Conservation (phyloP, 352 stramenopile genomes). For the Pythium phragmitis region DNA sequence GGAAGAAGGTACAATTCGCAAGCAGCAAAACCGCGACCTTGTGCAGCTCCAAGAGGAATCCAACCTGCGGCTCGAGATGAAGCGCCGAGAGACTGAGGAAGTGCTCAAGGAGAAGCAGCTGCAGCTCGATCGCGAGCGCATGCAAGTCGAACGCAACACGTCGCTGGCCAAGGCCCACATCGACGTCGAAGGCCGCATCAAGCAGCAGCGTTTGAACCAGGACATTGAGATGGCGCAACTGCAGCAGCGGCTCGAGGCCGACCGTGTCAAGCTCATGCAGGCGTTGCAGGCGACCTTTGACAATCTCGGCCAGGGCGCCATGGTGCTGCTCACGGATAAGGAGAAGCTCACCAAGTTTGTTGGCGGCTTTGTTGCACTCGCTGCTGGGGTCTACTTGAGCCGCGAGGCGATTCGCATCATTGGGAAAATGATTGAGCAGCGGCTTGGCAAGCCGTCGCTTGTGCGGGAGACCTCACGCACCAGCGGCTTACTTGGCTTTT, state of each 20-base stretch:
- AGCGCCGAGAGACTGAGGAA: conserved; percentile 56
- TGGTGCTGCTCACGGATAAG: conserved; percentile 54
- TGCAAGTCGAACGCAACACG: conserved; percentile 58
- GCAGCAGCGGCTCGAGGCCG: conserved; percentile 54
- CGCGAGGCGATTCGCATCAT: conserved; percentile 56
- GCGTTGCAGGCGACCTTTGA: conserved; percentile 68
- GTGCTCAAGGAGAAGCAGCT: conserved; percentile 61
- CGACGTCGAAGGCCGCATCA: conserved; percentile 63
- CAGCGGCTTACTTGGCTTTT: conserved; percentile 45
- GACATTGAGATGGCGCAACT: conserved; percentile 75
- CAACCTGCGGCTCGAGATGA: conserved; percentile 53
- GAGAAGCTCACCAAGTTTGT: conserved; percentile 63
- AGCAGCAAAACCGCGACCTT: conserved; percentile 55
- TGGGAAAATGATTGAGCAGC: conserved; percentile 61
- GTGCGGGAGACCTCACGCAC: conserved; percentile 66
- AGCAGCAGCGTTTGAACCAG: conserved; percentile 65
- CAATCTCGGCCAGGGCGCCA: conserved; percentile 57
- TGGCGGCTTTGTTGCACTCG: conserved; percentile 54
- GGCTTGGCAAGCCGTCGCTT: conserved; percentile 67
- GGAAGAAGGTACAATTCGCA: conserved; percentile 41
- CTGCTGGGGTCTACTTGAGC: conserved; percentile 60
- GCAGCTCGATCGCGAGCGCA: conserved; percentile 41
- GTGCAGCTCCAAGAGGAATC: conserved; percentile 63
- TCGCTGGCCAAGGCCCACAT: conserved; percentile 60
- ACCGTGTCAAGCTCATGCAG: conserved; percentile 64